phyloP scores from a whole-genome alignment of 257 asterid species.

The Solanum piurae region DNA sequence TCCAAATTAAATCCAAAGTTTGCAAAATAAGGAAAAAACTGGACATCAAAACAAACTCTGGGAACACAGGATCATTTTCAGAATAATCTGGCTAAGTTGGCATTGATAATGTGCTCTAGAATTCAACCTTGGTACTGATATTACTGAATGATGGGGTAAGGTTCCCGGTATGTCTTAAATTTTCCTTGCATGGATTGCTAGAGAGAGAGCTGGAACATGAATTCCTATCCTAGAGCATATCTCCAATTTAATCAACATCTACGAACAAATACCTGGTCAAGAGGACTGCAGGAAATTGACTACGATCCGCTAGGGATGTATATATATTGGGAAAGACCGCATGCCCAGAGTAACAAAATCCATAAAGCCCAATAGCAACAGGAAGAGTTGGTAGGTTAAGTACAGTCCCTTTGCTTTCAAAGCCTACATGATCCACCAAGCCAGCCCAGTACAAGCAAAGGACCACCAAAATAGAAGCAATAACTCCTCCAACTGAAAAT shows the following conservation, averaged over 20 bases:
- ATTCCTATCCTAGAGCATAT: background rate
- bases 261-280: slow-evolving; percentile 40
- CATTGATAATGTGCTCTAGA: background rate
- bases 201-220: background rate
- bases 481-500: slow-evolving; percentile 81
- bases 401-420: slow-evolving; percentile 36
- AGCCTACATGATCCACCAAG: slow-evolving; percentile 66
- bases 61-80: background rate
- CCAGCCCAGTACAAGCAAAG: slow-evolving; percentile 80
- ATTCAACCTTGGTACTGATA: background rate
- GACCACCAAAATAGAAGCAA: slow-evolving; percentile 82
- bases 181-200: background rate
- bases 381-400: slow-evolving; percentile 82
- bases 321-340: slow-evolving; percentile 96
- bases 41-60: background rate
- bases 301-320: slow-evolving; percentile 72
- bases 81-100: background rate
- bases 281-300: slow-evolving; percentile 71
- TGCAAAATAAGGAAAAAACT: background rate
- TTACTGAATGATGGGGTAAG: background rate
- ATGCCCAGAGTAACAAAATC: slow-evolving; percentile 95
- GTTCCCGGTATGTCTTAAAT: background rate
- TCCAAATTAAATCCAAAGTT: background rate
- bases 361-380: slow-evolving; percentile 89
- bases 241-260: background rate